Conservation (phyloP, 129 eudicot genomes). For the Flaveria sonorensis region DNA sequence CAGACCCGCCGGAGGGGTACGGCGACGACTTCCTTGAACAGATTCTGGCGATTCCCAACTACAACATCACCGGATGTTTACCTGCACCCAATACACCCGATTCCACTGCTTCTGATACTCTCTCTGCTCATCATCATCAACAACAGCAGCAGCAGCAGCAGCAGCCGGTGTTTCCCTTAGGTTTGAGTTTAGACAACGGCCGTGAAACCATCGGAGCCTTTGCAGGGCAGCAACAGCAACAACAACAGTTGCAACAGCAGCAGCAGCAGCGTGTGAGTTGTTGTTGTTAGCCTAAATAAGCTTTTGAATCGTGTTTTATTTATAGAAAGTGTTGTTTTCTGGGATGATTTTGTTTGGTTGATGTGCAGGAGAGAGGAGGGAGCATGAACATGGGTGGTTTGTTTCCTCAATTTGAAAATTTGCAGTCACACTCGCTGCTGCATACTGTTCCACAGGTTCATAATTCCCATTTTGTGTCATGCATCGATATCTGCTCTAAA, state of each 20-base stretch:
- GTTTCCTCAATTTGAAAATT: constrained; percentile 69
- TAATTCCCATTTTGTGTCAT: constrained; percentile 25
- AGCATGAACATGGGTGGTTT: constrained; percentile 60
- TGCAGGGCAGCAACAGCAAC: constrained; percentile 36
- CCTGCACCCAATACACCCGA: constrained; percentile 28
- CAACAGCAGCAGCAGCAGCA: constrained; percentile 16
- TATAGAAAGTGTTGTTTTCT: no score
- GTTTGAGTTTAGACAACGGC: constrained; percentile 75
- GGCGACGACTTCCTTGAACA: constrained; percentile 86
- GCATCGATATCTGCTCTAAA: neutral
- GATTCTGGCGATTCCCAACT: constrained; percentile 70
- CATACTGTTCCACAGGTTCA: constrained; percentile 71
- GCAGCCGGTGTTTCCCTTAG: constrained; percentile 61
- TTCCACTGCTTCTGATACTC: constrained; percentile 45
- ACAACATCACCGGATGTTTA: constrained; percentile 41
- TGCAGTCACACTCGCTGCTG: constrained; percentile 69
- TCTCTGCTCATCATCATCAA: constrained; percentile 34
- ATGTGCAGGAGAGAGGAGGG: constrained; percentile 74
- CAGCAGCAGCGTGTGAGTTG: constrained; percentile 45
- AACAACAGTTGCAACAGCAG: constrained; percentile 24
- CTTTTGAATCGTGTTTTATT: neutral
- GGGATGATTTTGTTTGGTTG: constrained; percentile 12
- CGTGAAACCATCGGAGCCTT: constrained; percentile 47
- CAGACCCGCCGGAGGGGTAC: constrained; percentile 69
- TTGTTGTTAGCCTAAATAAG: constrained; percentile 18